Evolutionary conservation across 129 eudicot genomes (phyloP).

Genomic region (sunflower (Helianthus annuus)): DNA sequence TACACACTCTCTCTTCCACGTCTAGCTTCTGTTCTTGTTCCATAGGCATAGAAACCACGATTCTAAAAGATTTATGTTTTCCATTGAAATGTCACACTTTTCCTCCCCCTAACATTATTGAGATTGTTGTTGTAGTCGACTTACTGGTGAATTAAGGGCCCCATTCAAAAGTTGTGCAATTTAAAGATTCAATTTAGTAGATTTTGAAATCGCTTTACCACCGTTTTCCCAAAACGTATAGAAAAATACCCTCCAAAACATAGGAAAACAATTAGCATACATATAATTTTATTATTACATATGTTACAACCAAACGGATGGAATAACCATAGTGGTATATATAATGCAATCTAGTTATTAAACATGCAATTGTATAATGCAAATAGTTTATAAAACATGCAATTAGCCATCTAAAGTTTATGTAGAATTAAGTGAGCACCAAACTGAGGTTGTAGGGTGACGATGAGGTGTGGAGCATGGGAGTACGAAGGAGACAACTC

Average conservation of each 20-base stretch:
- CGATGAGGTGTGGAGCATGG: constrained; percentile 26
- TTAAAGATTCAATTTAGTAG: too few relatives aligned
- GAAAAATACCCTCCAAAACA: background rate
- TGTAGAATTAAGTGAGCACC: constrained; percentile 28
- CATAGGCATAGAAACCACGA: too few relatives aligned
- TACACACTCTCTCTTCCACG: too few relatives aligned
- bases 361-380: background rate
- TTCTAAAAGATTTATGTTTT: too few relatives aligned
- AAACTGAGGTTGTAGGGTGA: constrained; percentile 26
- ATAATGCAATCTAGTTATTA: background rate
- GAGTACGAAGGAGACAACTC: constrained; percentile 30
- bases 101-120: too few relatives aligned
- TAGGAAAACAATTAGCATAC: background rate
- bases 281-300: constrained; percentile 4
- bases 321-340: background rate
- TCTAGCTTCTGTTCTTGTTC: too few relatives aligned
- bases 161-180: too few relatives aligned
- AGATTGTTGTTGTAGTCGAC: too few relatives aligned
- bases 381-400: background rate
- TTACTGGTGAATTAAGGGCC: too few relatives aligned
- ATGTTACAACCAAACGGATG: background rate
- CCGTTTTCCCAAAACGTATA: too few relatives aligned
- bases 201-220: too few relatives aligned
- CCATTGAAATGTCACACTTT: too few relatives aligned
- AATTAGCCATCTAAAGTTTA: background rate